Evolutionary conservation across 2,329 filamentous ascomycete species (phyloP), one percentile per base, ranked within the genome.

Genomic region (Xylariaceae sp.): DNA sequence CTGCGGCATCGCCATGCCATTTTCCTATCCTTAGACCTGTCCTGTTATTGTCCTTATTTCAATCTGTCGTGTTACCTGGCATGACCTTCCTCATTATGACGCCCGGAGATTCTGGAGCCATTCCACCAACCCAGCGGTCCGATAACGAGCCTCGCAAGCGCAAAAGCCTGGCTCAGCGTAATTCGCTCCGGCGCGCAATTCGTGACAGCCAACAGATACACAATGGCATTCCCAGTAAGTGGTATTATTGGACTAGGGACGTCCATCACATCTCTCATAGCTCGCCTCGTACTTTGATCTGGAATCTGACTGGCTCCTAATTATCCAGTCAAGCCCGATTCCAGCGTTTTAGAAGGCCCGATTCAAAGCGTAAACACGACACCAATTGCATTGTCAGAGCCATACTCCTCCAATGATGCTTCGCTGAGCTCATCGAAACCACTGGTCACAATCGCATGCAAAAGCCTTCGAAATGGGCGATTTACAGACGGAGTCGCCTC

Each of bases 161-260:
- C 26, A n/a, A 26, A 16, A 28, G 37, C 22, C 28, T 22, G 3
- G 35, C 43, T 26, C 43, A 45, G 33, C 53, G 11, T 39, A 53
- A 35, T 39, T 57, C 53, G 3, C 26, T 54, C 6, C 54, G 50
- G 19, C 34, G 41, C 3, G 47, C 47, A 13, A 9, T 49, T 4
- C 28, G 38, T 11, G 41, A 44, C n/a, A 49, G 44, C 15, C 28
- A 34, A 4, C 19, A 13, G n/a, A n/a, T n/a, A n/a, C n/a, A n/a
- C n/a, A n/a, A n/a, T n/a, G n/a, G n/a, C n/a, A n/a, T n/a, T n/a
- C n/a, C n/a, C n/a, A n/a, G n/a, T n/a, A 17, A 32, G 6, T n/a
- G 30, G 8, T 7, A n/a, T 4, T 32, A n/a, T n/a, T 32, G 30
- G 8, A 17, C 30, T 32, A n/a, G 15, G 13, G 8, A 17, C 8